Base-by-base conservation (phyloP, 192 early-diverging fungal species). In the Coemansia brasiliensis region DNA sequence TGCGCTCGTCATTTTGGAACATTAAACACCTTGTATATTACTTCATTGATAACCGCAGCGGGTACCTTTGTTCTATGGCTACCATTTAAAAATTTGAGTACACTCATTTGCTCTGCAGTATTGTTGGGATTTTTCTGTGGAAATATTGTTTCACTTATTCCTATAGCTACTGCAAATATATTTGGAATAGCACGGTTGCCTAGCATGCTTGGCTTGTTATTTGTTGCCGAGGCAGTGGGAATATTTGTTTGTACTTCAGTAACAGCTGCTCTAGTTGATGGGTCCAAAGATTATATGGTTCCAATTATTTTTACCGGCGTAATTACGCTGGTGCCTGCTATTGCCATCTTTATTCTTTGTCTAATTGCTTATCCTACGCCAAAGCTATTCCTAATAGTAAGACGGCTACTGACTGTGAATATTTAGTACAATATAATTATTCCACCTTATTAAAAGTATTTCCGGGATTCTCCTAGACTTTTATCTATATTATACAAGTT, bases 41-140 rank as follows among this genome's bases (percentile, higher is more conserved):
- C 45, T 10, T 55, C 67, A 6, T 18, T 67, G 8, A 7, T 71
- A 6, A 54, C 53, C 18, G 44, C 53, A 5, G 46, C 67, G 25
- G 57, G 50, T 6, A 50, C 72, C 18, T 46, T 78, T 17, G 57
- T 68, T 38, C 18, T 78, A 2, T 72, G 64, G 69, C 52, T 71
- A 8, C 67, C 63, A 22, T 70, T 72, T 21, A 58, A 62, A 17
- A 38, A 25, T 15, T 9, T 59, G 5, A 52, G 55, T n/a, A 57
- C 61, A 9, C 52, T 78, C 21, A 50, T 64, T 21, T 59, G 56
- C 0, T 49, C 63, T 3, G 68, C 54, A 3, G 39, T 62, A 2
- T n/a, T 78, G 0, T 78, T 64, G 57, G 72, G 72, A 4, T 75
- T 75, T 38, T 64, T 43, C 15, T 64, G 61, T 16, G 66, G 66